Conservation (phyloP, 2,329 filamentous ascomycete genomes). For the Fusarium redolens region DNA sequence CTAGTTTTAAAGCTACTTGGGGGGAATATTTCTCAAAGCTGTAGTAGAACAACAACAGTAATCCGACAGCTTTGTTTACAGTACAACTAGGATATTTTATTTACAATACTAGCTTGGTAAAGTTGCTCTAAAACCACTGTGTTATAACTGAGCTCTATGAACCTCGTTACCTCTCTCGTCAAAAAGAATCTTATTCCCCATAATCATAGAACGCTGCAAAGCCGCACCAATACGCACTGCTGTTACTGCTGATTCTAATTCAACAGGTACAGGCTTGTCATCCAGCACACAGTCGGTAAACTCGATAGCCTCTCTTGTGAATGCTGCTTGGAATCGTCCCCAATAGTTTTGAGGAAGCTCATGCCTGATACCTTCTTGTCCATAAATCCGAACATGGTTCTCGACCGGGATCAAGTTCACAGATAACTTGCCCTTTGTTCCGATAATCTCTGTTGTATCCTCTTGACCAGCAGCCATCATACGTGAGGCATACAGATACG, state of each 20-base stretch:
- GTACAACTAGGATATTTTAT: background rate
- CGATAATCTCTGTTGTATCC: constrained; percentile 75
- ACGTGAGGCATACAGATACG: constrained; percentile 70
- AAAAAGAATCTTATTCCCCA: constrained; percentile 68
- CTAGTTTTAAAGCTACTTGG: background rate
- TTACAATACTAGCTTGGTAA: too few relatives aligned
- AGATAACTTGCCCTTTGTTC: constrained; percentile 71
- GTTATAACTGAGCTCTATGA: constrained; percentile 1
- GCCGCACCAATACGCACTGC: constrained; percentile 70
- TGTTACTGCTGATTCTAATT: constrained; percentile 66
- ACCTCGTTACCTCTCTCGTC: constrained; percentile 50
- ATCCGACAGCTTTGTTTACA: fast-evolving
- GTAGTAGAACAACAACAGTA: background rate
- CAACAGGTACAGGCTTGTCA: constrained; percentile 64
- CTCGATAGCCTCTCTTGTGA: constrained; percentile 72
- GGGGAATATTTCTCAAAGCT: background rate
- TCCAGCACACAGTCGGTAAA: constrained; percentile 71
- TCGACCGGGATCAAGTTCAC: constrained; percentile 66
- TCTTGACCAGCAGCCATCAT: constrained; percentile 78
- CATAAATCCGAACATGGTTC: constrained; percentile 67
- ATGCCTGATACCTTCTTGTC: constrained; percentile 59
- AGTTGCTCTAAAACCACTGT: fast-evolving
- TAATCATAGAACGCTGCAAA: constrained; percentile 67
- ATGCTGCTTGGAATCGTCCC: constrained; percentile 71
- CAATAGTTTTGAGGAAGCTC: constrained; percentile 73